Evolutionary conservation across 331 rosid genomes (phyloP).

Genomic region (Rosa hybrid): DNA sequence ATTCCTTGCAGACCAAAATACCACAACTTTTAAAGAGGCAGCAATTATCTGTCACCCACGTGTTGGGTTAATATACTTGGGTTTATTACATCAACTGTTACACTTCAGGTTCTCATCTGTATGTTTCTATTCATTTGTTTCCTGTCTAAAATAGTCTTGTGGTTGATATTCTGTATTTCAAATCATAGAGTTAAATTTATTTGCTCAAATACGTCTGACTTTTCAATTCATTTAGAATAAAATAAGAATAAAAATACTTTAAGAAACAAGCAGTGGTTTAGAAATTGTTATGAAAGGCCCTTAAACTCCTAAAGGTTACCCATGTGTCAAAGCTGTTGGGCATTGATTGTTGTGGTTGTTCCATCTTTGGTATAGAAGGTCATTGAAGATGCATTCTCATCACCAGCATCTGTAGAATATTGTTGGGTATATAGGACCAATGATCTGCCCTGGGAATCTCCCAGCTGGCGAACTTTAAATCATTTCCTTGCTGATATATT

Average conservation of each 20-base stretch:
- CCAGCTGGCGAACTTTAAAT: not conserved
- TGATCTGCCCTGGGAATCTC: not conserved
- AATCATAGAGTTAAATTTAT: not conserved
- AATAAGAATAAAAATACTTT: not conserved
- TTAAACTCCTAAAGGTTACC: not conserved
- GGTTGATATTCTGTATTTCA: constrained; percentile 2
- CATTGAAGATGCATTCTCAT: not conserved
- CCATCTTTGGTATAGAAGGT: not conserved
- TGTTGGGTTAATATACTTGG: constrained; percentile 98
- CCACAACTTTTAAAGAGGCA: constrained; percentile 91
- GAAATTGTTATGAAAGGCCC: not conserved
- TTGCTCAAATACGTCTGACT: not conserved
- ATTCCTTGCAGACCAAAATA: constrained; percentile 75
- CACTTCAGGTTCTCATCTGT: constrained; percentile 57
- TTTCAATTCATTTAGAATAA: not conserved
- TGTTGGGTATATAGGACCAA: not conserved
- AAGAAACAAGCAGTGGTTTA: not conserved
- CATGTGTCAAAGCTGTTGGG: not conserved
- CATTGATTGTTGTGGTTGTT: not conserved
- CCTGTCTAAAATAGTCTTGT: not conserved
- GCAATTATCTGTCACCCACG: constrained; percentile 93
- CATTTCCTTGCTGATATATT: not conserved
- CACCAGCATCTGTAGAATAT: not conserved
- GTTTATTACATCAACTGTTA: constrained; percentile 87
- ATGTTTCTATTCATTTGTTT: constrained; percentile 2